Evolutionary conservation across 2,329 filamentous ascomycete species (phyloP).

Genomic region (Ceratocystis harringtonii): DNA sequence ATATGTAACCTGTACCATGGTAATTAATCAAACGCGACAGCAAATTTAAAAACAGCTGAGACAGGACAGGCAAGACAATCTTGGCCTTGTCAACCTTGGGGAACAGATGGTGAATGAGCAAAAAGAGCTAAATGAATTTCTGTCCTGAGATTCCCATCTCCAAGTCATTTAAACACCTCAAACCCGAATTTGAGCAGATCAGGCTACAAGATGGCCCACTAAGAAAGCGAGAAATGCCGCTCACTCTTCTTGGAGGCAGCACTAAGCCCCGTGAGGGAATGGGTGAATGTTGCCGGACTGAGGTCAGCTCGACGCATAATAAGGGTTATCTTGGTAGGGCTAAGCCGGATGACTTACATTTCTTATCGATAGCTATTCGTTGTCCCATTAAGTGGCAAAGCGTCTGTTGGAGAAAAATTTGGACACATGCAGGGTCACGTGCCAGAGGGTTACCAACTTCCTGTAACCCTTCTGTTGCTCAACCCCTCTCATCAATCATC

Average conservation of each 20-base stretch:
- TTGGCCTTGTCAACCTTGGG: neutral
- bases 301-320: neutral
- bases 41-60: neutral
- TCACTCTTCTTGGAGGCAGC: neutral
- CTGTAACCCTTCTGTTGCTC: neutral
- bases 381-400: no score
- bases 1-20: neutral
- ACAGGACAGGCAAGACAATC: neutral
- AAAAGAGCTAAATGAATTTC: neutral
- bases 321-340: neutral
- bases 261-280: neutral
- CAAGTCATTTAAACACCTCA: constrained; percentile 1
- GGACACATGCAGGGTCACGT: no score
- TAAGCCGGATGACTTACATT: neutral
- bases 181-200: neutral
- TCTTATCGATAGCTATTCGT: neutral
- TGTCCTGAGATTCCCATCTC: neutral
- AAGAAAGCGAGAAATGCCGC: neutral
- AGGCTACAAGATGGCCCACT: neutral
- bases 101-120: neutral
- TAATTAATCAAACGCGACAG: neutral
- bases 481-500: neutral
- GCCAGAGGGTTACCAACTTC: no score
- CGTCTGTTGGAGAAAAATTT: no score
- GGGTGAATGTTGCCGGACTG: neutral